These are phyloP conservation scores for Pezicula radicicola DNA, from an alignment of 2,329 filamentous ascomycete species.

Conservation along the genomic window DNA sequence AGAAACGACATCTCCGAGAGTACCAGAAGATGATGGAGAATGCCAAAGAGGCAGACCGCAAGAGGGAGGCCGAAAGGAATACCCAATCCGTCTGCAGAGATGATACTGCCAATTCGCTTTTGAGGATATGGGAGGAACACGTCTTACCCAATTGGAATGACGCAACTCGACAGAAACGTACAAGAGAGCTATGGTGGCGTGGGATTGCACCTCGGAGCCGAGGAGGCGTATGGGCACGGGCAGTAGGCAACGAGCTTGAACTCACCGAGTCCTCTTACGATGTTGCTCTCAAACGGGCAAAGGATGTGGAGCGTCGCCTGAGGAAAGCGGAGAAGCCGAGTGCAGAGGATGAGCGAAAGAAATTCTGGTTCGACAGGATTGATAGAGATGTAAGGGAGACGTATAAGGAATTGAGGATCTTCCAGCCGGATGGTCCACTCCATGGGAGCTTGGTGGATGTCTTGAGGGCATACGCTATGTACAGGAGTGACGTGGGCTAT, in stretches of 20 bases:
- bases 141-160: constrained; percentile 74
- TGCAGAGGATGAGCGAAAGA: constrained; percentile 51
- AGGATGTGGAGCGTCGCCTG: constrained; percentile 49
- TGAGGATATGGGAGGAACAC: constrained; percentile 71
- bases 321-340: constrained; percentile 25
- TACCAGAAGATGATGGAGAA: constrained; percentile 79
- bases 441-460: constrained; percentile 69
- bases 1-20: constrained; percentile 81
- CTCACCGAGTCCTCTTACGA: constrained; percentile 61
- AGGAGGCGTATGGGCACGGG: constrained; percentile 28
- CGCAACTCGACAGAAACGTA: constrained; percentile 65
- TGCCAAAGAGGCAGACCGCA: constrained; percentile 57
- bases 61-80: constrained; percentile 50
- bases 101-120: constrained; percentile 49
- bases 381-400: constrained; percentile 62
- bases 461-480: constrained; percentile 76
- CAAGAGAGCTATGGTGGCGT: constrained; percentile 79
- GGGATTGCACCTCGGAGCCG: constrained; percentile 71
- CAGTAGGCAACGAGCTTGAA: constrained; percentile 31
- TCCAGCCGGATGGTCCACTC: constrained; percentile 51
- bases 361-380: constrained; percentile 61
- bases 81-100: constrained; percentile 52
- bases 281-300: constrained; percentile 66
- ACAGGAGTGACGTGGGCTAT: constrained; percentile 78
- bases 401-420: constrained; percentile 72